phyloP scores from a whole-genome alignment of 306 rosid genomes.

The Cucurbita pepo region DNA sequence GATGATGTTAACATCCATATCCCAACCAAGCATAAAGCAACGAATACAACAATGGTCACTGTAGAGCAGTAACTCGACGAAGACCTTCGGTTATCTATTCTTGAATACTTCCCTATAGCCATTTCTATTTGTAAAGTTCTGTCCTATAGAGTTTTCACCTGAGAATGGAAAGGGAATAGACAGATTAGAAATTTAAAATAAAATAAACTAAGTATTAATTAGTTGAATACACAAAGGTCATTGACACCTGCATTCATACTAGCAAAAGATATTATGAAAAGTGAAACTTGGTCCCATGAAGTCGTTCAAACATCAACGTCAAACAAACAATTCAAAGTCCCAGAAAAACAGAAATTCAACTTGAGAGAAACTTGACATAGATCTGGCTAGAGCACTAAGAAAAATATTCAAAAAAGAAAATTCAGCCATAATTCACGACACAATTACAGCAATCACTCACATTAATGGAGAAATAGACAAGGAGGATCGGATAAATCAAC shows the following conservation, averaged over 20 bases:
- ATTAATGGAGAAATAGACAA: not conserved
- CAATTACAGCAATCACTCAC: not conserved
- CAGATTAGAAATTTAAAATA: not conserved
- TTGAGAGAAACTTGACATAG: not conserved
- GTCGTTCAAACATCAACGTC: not conserved
- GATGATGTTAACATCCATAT: constrained; percentile 94
- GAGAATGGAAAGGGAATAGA: not conserved
- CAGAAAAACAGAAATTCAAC: not conserved
- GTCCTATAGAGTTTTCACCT: not conserved
- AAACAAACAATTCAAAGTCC: not conserved
- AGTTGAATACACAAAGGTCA: not conserved
- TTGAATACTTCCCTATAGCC: constrained; percentile 61
- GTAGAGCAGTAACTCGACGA: constrained; percentile 66
- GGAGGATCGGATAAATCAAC: not conserved
- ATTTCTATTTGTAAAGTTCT: constrained; percentile 11
- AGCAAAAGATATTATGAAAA: not conserved
- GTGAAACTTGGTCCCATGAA: not conserved
- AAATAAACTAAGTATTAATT: not conserved
- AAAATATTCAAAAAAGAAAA: not conserved
- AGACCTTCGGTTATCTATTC: constrained; percentile 54
- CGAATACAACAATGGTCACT: constrained; percentile 69
- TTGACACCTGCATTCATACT: not conserved
- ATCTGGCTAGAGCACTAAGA: not conserved
- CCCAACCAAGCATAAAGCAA: constrained; percentile 77
- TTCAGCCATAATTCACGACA: not conserved